Percentiles rank a stretch among this genome's conserved stretches.
phyloP scores from a whole-genome alignment of 208 protist genomes.

The Perkinsela sp. region DNA sequence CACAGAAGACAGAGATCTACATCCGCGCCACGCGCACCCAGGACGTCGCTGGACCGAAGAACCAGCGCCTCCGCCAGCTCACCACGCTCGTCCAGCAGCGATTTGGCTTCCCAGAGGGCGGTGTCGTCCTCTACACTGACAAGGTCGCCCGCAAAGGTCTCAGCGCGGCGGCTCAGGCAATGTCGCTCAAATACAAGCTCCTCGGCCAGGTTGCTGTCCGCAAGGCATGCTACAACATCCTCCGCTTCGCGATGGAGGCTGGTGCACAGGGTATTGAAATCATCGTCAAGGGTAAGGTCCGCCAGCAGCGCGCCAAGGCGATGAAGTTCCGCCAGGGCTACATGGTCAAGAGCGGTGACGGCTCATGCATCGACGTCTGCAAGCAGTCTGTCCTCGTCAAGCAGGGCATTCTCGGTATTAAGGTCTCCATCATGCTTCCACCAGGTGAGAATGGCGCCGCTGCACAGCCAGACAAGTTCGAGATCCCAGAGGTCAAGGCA shows the following conservation, averaged over 20 bases:
- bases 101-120: conserved; percentile 79
- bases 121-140: conserved; percentile 85
- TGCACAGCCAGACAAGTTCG: conserved; percentile 6
- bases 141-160: conserved; percentile 83
- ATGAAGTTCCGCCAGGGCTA: conserved; percentile 99
- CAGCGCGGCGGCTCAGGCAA: conserved; percentile 89
- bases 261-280: conserved; percentile 95
- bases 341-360: conserved; percentile 89
- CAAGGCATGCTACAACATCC: conserved; percentile 89
- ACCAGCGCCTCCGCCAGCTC: conserved; percentile 88
- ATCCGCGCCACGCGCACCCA: conserved; percentile 88
- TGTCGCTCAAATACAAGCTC: conserved; percentile 93
- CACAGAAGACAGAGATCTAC: conserved; percentile 88
- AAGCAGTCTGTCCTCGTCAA: conserved; percentile 86
- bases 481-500: conserved; percentile 7
- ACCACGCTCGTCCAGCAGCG: conserved; percentile 89
- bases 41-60: conserved; percentile 85
- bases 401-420: conserved; percentile 90
- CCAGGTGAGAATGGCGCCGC: conserved; percentile 37
- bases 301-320: conserved; percentile 90
- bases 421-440: conserved; percentile 97
- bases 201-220: conserved; percentile 87
- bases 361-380: conserved; percentile 77
- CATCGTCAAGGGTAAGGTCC: conserved; percentile 93
- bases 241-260: conserved; percentile 92